Conservation (phyloP, 306 rosid genomes). For the Begonia peltatifolia region DNA sequence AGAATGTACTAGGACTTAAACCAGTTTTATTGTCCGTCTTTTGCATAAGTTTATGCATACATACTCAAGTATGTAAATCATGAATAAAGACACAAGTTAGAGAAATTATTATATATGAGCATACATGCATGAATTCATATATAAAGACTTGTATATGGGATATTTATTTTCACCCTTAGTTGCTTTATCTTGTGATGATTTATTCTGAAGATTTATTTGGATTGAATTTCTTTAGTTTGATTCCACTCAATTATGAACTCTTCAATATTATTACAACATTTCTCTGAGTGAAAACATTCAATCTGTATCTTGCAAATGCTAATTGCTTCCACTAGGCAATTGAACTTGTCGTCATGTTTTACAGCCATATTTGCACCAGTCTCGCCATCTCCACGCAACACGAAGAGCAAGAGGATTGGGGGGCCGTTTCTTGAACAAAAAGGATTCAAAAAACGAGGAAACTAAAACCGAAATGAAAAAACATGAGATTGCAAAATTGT, state of each 20-base stretch:
- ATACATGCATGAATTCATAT: too few relatives aligned
- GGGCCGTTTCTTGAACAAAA: constrained; percentile 83
- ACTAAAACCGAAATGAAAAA: constrained; percentile 18
- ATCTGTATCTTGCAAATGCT: neutral
- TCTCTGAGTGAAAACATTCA: neutral
- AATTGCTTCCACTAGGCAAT: neutral
- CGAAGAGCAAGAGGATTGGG: constrained; percentile 91
- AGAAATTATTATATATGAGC: too few relatives aligned
- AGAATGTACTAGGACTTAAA: too few relatives aligned
- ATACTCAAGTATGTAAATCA: too few relatives aligned
- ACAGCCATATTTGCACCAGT: constrained; percentile 94
- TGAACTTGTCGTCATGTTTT: constrained; percentile 6
- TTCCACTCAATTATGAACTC: neutral
- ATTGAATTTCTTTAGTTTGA: neutral
- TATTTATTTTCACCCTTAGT: neutral
- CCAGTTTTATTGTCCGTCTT: too few relatives aligned
- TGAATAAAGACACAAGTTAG: too few relatives aligned
- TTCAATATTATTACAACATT: too few relatives aligned
- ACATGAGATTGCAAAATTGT: constrained; percentile 17
- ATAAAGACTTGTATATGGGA: neutral
- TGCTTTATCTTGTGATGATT: neutral
- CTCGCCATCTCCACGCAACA: constrained; percentile 92
- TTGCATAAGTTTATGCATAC: too few relatives aligned
- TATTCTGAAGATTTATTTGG: neutral
- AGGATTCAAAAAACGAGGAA: constrained; percentile 13